phyloP scores from a whole-genome alignment of 1,284 basidiomycete genomes.

The Coniophora puteana region DNA sequence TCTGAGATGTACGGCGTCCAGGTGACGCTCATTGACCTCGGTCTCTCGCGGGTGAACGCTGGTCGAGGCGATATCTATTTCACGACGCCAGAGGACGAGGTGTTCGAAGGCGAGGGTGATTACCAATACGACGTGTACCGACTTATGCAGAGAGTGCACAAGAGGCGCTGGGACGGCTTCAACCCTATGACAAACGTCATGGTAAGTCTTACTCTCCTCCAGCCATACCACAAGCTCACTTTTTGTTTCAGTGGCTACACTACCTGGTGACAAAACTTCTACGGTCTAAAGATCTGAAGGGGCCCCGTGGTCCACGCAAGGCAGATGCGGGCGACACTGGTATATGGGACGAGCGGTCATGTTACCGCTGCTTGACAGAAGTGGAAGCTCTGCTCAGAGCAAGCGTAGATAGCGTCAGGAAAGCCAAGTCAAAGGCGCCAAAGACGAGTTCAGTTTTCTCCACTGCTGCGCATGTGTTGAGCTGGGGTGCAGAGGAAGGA shows the following conservation, averaged over 20 bases:
- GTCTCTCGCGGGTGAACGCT: slow-evolving; percentile 80
- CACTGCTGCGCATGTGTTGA: too few species aligned
- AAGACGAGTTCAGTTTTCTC: too few species aligned
- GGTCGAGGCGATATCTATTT: slow-evolving; percentile 48
- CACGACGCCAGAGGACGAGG: slow-evolving; percentile 77
- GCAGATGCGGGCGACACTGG: slow-evolving; percentile 14
- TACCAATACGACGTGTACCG: slow-evolving; percentile 96
- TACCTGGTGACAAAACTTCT: slow-evolving; percentile 74
- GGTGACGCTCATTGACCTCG: slow-evolving; percentile 91
- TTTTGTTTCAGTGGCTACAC: slow-evolving; percentile 69
- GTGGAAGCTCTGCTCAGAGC: slow-evolving; percentile 24
- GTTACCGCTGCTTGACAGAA: slow-evolving; percentile 29
- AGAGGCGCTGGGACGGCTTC: slow-evolving; percentile 67
- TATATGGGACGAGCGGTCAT: slow-evolving; percentile 28
- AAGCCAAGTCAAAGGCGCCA: slow-evolving; percentile 2
- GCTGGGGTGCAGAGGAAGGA: slow-evolving; percentile 21
- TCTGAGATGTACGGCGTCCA: slow-evolving; percentile 56
- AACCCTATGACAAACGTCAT: slow-evolving; percentile 86
- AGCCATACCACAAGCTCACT: slow-evolving; percentile 5
- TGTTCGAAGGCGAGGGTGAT: slow-evolving; percentile 87
- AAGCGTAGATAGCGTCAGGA: background rate
- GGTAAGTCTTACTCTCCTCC: slow-evolving; percentile 42
- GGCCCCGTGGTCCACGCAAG: slow-evolving; percentile 33
- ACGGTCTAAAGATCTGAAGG: slow-evolving; percentile 59
- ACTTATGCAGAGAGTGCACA: slow-evolving; percentile 68